phyloP scores from a whole-genome alignment of 371 early-diverging fungal species.

The Catenaria anguillulae region DNA sequence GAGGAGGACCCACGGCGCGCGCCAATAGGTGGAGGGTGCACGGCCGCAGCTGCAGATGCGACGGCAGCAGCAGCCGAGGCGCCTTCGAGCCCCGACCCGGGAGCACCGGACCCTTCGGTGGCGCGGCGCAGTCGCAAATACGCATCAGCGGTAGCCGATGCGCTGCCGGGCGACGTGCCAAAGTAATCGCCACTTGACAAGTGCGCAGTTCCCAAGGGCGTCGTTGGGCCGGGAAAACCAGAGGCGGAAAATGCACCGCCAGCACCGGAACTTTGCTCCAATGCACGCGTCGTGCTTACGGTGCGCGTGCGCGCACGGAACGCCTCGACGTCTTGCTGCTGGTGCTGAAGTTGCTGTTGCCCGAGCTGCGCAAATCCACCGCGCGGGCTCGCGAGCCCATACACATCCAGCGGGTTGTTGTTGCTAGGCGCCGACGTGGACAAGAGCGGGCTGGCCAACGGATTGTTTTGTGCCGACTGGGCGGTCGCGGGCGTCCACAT shows the following conservation, averaged over 20 bases:
- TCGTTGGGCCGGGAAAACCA: too few species aligned
- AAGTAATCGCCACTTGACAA: too few species aligned
- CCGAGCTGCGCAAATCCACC: not conserved
- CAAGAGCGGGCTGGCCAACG: not conserved
- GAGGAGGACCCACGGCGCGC: not conserved
- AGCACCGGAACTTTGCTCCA: not conserved
- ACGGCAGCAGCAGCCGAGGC: not conserved
- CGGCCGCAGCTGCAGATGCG: not conserved
- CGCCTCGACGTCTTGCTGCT: too few species aligned
- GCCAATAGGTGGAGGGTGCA: not conserved
- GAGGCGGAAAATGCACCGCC: too few species aligned
- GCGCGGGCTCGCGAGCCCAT: not conserved
- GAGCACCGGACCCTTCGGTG: too few species aligned
- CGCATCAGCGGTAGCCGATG: too few species aligned
- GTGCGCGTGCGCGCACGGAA: not conserved
- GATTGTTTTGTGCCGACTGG: not conserved
- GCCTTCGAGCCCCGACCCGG: not conserved
- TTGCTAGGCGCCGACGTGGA: not conserved
- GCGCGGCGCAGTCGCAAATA: too few species aligned
- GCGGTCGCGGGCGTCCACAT: not conserved
- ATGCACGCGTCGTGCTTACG: not conserved
- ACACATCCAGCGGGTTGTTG: not conserved
- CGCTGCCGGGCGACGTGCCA: too few species aligned
- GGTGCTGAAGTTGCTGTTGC: not conserved
- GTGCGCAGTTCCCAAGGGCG: too few species aligned